Base-by-base conservation (phyloP, 1,139 yeast genomes). In the Kazachstania sp. region DNA sequence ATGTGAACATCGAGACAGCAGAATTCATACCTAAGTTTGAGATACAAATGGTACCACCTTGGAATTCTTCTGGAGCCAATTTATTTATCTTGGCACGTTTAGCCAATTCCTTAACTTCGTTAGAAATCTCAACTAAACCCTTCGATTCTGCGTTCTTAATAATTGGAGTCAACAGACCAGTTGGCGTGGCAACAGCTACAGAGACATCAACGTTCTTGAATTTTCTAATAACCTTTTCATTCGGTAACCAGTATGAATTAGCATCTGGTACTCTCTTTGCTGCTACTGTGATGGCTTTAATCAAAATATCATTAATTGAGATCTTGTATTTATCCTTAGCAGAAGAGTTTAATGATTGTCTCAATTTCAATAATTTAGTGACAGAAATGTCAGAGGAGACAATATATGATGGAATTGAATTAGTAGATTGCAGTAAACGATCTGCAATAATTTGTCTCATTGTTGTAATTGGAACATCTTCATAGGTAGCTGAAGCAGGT, bases 21-120 rank as follows among this genome's bases (percentile, higher is more conserved):
- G 75, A 79, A 80, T 92, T 92, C 98, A 92, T 92, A 66, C 98
- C 99, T 77, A 94, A 76, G 83, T 92, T 92, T 56, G 97, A 90
- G 64, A 92, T 90, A 70, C 97, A 87, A 69, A 92, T 86, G 59
- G 98, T 90, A 66, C 99, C 99, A 63, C 99, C 99, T 77, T 87
- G 96, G 81, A 84, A 94, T 73, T 92, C 98, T 69, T 87, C 95
- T 54, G 98, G 98, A 57, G 72, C 67, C 67, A 92, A 81, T 75
- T 90, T 92, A 71, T 88, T 90, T 53, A 78, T 87, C 72, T 92
- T 88, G 54, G 98, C 98, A 72, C 94, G 87, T 77, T 86, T 86
- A 61, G 96, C 98, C 61, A 92, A 78, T 61, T 84, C 96, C 76
- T 92, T 92, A 62, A 87, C 79, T 68, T 84, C 88, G 55, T 70